Conservation (phyloP, 495 filamentous ascomycete species). For the Glarea lozoyensis region DNA sequence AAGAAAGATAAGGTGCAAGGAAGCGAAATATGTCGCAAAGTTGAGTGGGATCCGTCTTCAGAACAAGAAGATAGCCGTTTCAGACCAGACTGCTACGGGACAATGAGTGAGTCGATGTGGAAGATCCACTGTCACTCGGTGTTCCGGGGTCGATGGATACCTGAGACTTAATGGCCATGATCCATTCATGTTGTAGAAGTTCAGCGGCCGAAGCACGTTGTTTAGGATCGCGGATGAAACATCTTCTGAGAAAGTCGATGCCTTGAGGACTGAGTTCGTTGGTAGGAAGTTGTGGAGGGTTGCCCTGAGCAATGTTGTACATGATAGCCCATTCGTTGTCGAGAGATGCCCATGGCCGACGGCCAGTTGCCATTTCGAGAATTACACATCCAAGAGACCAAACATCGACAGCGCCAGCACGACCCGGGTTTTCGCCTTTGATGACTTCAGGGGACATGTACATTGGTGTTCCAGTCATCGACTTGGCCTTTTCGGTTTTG, state of each 20-base stretch:
- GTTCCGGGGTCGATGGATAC: constrained; percentile 43
- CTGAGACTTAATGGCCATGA: constrained; percentile 50
- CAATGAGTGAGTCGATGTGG: too few species aligned
- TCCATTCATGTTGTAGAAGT: constrained; percentile 94
- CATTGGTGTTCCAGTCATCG: constrained; percentile 97
- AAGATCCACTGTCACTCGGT: constrained; percentile 33
- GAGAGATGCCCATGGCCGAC: constrained; percentile 90
- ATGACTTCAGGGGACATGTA: constrained; percentile 99
- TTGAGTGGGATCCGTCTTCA: too few species aligned
- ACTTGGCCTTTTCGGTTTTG: constrained; percentile 58
- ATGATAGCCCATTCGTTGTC: constrained; percentile 99
- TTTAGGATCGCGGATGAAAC: constrained; percentile 79
- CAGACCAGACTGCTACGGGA: too few species aligned
- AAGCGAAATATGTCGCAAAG: too few species aligned
- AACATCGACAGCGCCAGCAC: constrained; percentile 83
- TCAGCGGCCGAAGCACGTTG: constrained; percentile 77
- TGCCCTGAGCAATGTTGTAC: constrained; percentile 98
- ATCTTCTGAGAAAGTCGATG: constrained; percentile 79
- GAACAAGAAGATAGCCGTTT: too few species aligned
- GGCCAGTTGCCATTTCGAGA: constrained; percentile 93
- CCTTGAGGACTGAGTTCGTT: constrained; percentile 81
- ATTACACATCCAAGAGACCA: constrained; percentile 98
- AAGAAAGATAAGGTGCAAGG: too few species aligned
- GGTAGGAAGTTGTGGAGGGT: constrained; percentile 74
- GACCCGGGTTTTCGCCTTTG: constrained; percentile 67